Percentiles rank a stretch among this genome's conserved stretches.
Evolutionary conservation across 768 basidiomycete species (phyloP).

Genomic region (Gymnopilus dilepis): DNA sequence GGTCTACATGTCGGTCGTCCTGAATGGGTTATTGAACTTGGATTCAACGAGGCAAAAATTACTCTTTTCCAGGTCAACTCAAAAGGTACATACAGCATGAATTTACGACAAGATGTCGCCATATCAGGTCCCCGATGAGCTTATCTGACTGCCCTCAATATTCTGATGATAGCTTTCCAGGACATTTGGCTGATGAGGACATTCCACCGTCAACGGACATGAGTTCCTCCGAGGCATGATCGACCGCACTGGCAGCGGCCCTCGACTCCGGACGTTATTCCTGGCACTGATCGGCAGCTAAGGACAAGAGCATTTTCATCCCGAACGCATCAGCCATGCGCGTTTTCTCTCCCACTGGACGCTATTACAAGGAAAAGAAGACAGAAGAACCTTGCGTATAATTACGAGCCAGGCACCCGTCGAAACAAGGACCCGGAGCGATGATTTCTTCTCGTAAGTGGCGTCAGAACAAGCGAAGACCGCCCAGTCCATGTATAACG

Average conservation of each 20-base stretch:
- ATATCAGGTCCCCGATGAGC: constrained; percentile 4
- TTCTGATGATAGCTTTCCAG: not conserved
- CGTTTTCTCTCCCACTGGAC: not conserved
- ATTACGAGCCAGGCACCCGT: not conserved
- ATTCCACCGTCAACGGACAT: not conserved
- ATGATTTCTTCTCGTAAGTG: not conserved
- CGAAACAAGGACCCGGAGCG: not conserved
- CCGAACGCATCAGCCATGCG: not conserved
- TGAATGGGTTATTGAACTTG: not conserved
- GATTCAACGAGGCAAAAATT: not conserved
- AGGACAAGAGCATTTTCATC: not conserved
- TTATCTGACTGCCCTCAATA: not conserved
- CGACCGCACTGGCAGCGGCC: constrained; percentile 7
- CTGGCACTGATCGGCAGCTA: constrained; percentile 1
- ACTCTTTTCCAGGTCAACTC: not conserved
- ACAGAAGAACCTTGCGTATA: not conserved
- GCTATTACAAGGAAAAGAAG: not conserved
- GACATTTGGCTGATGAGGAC: not conserved
- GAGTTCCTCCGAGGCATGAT: constrained; percentile 1
- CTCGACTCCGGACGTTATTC: not conserved
- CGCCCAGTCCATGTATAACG: not conserved
- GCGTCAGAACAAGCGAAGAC: not conserved
- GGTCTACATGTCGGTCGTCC: not conserved
- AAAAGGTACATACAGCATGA: not conserved
- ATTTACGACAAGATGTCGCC: not conserved